Percentiles rank a stretch among this genome's conserved stretches.
phyloP scores from a whole-genome alignment of 768 basidiomycete genomes.

The Pulveroboletus sp. region DNA sequence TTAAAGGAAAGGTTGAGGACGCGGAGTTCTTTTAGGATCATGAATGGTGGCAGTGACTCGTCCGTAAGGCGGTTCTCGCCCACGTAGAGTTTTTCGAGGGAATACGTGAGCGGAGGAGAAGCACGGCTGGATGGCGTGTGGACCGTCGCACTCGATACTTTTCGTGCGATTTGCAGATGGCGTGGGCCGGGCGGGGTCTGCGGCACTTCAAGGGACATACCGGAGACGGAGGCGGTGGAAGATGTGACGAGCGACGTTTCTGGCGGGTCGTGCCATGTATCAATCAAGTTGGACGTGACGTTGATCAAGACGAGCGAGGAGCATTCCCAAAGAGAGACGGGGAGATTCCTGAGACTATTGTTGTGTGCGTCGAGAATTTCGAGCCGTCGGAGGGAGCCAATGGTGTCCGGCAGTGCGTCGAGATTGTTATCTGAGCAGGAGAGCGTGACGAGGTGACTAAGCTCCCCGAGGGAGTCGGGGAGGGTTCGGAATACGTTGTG shows the following conservation, averaged over 20 bases:
- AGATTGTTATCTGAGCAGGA: slow-evolving; percentile 93
- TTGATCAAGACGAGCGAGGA: slow-evolving; percentile 71
- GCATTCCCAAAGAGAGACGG: slow-evolving; percentile 82
- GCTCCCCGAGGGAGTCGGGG: slow-evolving; percentile 78
- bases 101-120: slow-evolving; percentile 61
- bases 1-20: slow-evolving; percentile 95
- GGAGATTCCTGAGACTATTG: slow-evolving; percentile 80
- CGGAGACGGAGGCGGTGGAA: slow-evolving; percentile 19
- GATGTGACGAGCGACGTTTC: slow-evolving; percentile 29
- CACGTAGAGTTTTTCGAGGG: slow-evolving; percentile 77
- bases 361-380: slow-evolving; percentile 84
- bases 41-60: slow-evolving; percentile 72
- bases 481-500: slow-evolving; percentile 84
- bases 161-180: slow-evolving; percentile 24
- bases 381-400: slow-evolving; percentile 75
- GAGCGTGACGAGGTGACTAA: slow-evolving; percentile 66
- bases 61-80: slow-evolving; percentile 88
- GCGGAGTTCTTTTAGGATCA: slow-evolving; percentile 70
- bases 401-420: slow-evolving; percentile 65
- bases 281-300: slow-evolving; percentile 83
- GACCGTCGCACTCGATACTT: slow-evolving; percentile 34
- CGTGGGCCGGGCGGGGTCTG: slow-evolving; percentile 9
- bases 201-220: slow-evolving; percentile 22
- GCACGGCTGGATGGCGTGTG: slow-evolving; percentile 28
- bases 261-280: slow-evolving; percentile 67